These are phyloP conservation scores for Lojkania enalia DNA, from an alignment of 2,329 filamentous ascomycete species.

Conservation along the genomic window DNA sequence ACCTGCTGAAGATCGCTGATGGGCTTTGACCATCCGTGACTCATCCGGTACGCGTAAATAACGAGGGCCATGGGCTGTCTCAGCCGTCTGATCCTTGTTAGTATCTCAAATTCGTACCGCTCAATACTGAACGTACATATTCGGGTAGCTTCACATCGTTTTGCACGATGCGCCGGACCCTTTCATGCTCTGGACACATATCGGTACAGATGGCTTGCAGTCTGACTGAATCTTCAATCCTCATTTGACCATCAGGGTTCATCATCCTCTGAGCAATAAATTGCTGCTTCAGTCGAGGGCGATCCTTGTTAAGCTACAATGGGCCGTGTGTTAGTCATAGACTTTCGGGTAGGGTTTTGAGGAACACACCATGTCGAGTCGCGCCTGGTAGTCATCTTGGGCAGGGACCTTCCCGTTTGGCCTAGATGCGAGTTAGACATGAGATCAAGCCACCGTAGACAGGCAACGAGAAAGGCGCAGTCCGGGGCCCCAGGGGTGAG, in stretches of 20 bases:
- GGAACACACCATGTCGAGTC: neutral
- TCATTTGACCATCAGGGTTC: constrained; percentile 62
- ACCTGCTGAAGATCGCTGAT: constrained; percentile 64
- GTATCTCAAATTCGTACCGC: constrained; percentile 1
- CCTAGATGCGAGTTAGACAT: too few species aligned
- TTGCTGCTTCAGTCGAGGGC: constrained; percentile 54
- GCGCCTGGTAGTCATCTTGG: constrained; percentile 13
- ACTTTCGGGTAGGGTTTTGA: neutral
- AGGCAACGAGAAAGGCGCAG: too few species aligned
- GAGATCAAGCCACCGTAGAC: too few species aligned
- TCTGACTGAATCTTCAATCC: constrained; percentile 63
- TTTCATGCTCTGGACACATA: constrained; percentile 68
- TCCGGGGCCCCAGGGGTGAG: too few species aligned
- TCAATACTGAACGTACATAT: constrained; percentile 51
- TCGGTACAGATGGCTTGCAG: constrained; percentile 63
- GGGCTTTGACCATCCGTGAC: constrained; percentile 65
- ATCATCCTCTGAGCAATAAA: constrained; percentile 33
- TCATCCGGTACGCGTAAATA: constrained; percentile 50
- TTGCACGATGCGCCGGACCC: constrained; percentile 63
- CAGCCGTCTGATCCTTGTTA: constrained; percentile 25
- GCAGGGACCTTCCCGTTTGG: neutral
- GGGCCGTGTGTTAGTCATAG: neutral
- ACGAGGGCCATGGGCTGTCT: constrained; percentile 37
- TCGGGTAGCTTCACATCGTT: constrained; percentile 64
- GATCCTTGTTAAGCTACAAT: neutral